These are phyloP conservation scores for Xerocomus amazonicus DNA, from an alignment of 1,284 basidiomycete species.

Conservation along the genomic window DNA sequence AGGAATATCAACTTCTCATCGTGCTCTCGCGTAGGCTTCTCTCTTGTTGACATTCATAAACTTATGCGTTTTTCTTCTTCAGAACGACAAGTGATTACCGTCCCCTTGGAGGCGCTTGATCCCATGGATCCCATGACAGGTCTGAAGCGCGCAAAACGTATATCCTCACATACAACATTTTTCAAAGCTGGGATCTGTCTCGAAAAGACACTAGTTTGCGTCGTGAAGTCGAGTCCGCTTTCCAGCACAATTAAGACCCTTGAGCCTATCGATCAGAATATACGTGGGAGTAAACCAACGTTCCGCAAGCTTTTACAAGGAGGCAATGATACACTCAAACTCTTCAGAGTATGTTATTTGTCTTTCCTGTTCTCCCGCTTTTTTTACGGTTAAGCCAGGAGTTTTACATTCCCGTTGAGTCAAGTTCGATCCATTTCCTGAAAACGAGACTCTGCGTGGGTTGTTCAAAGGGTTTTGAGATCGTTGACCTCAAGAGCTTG, in stretches of 20 bases:
- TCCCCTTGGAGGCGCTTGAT: constrained; percentile 92
- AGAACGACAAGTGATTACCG: constrained; percentile 96
- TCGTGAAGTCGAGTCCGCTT: constrained; percentile 93
- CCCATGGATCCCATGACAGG: constrained; percentile 88
- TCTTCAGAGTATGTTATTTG: constrained; percentile 74
- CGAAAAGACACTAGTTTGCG: constrained; percentile 92
- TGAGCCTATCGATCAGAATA: constrained; percentile 91
- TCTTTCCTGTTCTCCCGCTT: background rate
- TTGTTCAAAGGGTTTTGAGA: constrained; percentile 98
- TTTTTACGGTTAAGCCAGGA: constrained; percentile 51
- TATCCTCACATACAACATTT: constrained; percentile 95
- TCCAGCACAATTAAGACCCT: constrained; percentile 98
- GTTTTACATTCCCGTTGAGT: constrained; percentile 98
- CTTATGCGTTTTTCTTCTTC: constrained; percentile 9
- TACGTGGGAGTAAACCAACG: constrained; percentile 85
- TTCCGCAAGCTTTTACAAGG: constrained; percentile 93
- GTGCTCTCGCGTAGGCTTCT: constrained; percentile 78
- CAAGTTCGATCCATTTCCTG: constrained; percentile 94
- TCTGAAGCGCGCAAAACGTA: constrained; percentile 90
- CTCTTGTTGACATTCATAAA: background rate
- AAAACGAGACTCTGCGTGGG: constrained; percentile 98
- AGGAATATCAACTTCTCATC: constrained; percentile 94
- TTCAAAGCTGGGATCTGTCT: constrained; percentile 97
- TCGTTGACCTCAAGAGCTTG: constrained; percentile 95
- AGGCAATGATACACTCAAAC: constrained; percentile 90